A percentile compares a stretch with the other conserved stretches of the same genome.
Conservation (phyloP, 2,329 filamentous ascomycete genomes). For the Scedosporium minutisporum region DNA sequence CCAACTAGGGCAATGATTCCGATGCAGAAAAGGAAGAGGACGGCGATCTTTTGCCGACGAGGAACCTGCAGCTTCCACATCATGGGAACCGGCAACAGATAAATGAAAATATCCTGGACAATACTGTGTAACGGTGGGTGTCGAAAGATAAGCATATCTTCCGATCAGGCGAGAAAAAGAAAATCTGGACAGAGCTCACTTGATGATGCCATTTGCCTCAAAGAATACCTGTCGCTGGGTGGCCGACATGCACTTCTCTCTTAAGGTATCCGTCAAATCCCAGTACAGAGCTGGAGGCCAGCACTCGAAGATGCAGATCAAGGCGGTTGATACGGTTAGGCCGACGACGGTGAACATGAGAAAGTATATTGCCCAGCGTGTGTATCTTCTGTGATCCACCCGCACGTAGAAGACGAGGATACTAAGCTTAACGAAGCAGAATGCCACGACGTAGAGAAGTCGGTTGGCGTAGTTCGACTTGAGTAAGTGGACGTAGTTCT, state of each 20-base stretch:
- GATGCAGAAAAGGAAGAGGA: neutral
- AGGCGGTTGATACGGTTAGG: neutral
- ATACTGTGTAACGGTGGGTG: neutral
- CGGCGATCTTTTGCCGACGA: neutral
- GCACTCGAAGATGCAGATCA: neutral
- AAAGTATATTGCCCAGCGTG: neutral
- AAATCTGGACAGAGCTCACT: neutral
- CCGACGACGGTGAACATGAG: slow-evolving; percentile 1
- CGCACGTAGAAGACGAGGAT: neutral
- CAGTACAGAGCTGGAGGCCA: neutral
- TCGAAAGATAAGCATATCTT: neutral
- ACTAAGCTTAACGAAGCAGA: neutral
- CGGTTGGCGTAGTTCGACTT: slow-evolving; percentile 1
- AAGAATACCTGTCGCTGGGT: neutral
- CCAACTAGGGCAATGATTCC: neutral
- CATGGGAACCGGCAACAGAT: neutral
- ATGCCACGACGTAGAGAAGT: neutral
- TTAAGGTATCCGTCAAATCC: neutral
- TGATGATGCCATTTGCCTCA: neutral
- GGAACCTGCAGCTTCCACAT: neutral
- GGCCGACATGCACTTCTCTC: neutral
- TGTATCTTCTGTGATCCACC: neutral
- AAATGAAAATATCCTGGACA: neutral
- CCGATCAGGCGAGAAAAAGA: neutral
- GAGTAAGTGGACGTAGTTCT: neutral